Percentiles rank a stretch among this genome's conserved stretches.
Conservation (phyloP, 2,329 filamentous ascomycete species). For the Fusarium sp. region DNA sequence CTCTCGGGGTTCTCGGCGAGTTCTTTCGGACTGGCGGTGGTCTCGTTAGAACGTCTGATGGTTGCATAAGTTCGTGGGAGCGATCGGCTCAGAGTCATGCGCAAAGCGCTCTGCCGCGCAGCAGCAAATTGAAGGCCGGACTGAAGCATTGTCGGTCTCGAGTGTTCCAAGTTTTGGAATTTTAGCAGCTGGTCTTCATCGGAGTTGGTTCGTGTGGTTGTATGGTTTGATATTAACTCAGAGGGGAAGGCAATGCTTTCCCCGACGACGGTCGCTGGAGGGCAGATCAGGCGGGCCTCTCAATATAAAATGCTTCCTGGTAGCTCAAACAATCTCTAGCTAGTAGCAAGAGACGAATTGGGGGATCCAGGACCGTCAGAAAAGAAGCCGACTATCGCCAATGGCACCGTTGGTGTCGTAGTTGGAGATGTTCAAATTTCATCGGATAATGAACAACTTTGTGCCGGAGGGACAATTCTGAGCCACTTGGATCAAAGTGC, state of each 20-base stretch:
- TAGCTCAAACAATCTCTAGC: constrained; percentile 12
- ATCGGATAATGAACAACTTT: constrained; percentile 42
- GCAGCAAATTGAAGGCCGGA: constrained; percentile 43
- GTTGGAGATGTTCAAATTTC: constrained; percentile 41
- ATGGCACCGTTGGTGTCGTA: constrained; percentile 22
- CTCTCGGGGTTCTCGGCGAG: constrained; percentile 39
- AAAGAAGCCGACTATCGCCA: constrained; percentile 33
- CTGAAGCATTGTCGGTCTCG: constrained; percentile 44
- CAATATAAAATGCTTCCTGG: constrained; percentile 2
- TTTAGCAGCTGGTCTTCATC: constrained; percentile 27
- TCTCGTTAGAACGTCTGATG: constrained; percentile 31
- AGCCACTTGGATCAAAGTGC: constrained; percentile 1
- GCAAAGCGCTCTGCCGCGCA: constrained; percentile 43
- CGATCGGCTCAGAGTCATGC: constrained; percentile 41
- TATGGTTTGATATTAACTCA: constrained; percentile 25
- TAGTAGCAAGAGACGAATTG: constrained; percentile 3
- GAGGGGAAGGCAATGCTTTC: constrained; percentile 20
- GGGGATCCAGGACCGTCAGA: constrained; percentile 20
- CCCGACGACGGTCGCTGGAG: constrained; percentile 13
- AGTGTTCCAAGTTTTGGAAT: background rate
- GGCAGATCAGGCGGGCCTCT: constrained; percentile 14
- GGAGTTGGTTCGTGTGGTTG: background rate
- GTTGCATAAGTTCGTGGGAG: constrained; percentile 47
- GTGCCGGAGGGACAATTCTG: constrained; percentile 21
- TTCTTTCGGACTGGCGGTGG: constrained; percentile 34